Base-by-base conservation (phyloP, 208 protist species). In the Leishmania lainsoni region DNA sequence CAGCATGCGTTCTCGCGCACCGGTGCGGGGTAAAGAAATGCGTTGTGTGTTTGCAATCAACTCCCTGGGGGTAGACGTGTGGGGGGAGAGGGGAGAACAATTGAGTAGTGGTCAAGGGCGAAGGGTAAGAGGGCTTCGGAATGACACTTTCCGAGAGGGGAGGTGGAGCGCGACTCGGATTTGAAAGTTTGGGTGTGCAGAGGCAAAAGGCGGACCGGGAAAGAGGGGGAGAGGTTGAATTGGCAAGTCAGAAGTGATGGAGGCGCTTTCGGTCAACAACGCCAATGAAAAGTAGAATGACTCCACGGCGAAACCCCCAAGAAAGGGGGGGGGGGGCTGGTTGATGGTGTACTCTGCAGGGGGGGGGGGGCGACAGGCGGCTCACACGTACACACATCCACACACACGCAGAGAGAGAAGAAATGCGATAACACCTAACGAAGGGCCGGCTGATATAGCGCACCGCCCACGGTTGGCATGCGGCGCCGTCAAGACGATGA, bases 1-100 rank as follows among this genome's bases (percentile, higher is more conserved):
- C 69, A 97, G 81, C 94, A 97, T 97, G 32, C 35, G 45, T 49
- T 17, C 68, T 17, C 35, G 61, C 29, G 4, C 16, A 20, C 29
- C 20, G n/a, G 32, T 54, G 49, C 45, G 48, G 20, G 26, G 71
- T 26, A 0, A 22, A 61, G n/a, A 76, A 26, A 76, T 2, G 26
- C 5, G 49, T 39, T 76, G 49, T 45, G 48, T 2, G 70, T 32
- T 39, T 26, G 48, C 45, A 52, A 52, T 52, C 35, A 42, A 52
- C 42, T 32, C 42, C 39, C 5, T 6, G 69, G n/a, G 17, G 26
- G 32, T 70, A 35, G 29, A 22, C 51, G 68, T 73, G 22, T 54
- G 48, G 1, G 22, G 22, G 5, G 45, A 16, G 1, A 51, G 22
- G 42, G 5, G 5, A 20, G 51, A 29, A 17, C 14, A 20, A 12